phyloP scores from a whole-genome alignment of 257 asterid species.

The Solanum chmielewskii region DNA sequence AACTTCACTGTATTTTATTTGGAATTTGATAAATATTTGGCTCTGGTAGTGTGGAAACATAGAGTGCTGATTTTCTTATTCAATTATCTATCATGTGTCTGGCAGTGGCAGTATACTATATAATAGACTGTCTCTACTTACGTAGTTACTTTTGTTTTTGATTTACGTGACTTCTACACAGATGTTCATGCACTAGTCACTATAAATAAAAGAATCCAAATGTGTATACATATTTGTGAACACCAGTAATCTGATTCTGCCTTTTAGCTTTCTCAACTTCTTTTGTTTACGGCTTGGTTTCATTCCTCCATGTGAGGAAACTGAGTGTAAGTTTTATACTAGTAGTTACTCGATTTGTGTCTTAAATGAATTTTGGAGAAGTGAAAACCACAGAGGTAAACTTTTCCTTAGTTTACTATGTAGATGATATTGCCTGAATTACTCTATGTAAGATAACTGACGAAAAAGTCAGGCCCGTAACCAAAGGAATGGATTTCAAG shows the following conservation, averaged over 20 bases:
- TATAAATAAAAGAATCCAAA: not conserved
- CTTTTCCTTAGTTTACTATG: not conserved
- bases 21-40: not conserved
- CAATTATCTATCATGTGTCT: not conserved
- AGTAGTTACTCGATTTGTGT: not conserved
- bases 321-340: not conserved
- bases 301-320: not conserved
- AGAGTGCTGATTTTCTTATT: not conserved
- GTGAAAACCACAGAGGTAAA: not conserved
- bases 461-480: not conserved
- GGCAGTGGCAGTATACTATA: not conserved
- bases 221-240: not conserved
- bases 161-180: not conserved
- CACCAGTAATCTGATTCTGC: not conserved
- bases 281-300: not conserved
- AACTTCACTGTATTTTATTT: not conserved
- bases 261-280: not conserved
- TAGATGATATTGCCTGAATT: not conserved
- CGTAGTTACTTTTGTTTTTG: not conserved
- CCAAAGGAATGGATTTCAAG: not conserved
- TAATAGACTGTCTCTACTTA: not conserved
- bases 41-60: not conserved
- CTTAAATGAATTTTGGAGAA: not conserved
- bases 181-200: not conserved
- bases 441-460: not conserved